Evolutionary conservation across 805 yeast genomes (phyloP).

Genomic region (Yamadazyma sp.): DNA sequence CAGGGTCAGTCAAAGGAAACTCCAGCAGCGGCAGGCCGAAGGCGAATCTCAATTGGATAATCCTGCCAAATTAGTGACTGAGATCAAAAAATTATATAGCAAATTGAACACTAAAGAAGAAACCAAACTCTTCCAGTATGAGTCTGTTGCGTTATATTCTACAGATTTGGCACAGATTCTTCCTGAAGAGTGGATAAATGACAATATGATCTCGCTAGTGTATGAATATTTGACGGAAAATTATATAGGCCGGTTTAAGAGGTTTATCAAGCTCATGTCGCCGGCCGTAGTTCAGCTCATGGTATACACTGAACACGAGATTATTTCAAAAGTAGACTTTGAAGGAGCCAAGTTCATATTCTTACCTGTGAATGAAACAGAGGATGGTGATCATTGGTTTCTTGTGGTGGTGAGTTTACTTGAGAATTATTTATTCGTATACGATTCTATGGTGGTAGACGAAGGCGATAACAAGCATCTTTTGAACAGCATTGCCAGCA

Average conservation of each 20-base stretch:
- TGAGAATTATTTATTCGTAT: slow-evolving; percentile 50
- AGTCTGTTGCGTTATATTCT: slow-evolving; percentile 56
- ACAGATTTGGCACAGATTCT: slow-evolving; percentile 57
- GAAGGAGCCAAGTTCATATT: slow-evolving; percentile 49
- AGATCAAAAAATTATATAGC: slow-evolving; percentile 21
- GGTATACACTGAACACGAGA: slow-evolving; percentile 42
- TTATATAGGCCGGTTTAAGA: slow-evolving; percentile 20
- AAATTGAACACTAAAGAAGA: slow-evolving; percentile 18
- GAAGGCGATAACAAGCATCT: slow-evolving; percentile 25
- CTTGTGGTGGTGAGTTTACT: slow-evolving; percentile 52
- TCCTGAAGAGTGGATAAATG: slow-evolving; percentile 74
- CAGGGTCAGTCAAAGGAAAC: slow-evolving; percentile 10
- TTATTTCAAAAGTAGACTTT: slow-evolving; percentile 25
- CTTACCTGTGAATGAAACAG: slow-evolving; percentile 64
- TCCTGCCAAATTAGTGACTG: slow-evolving; percentile 3
- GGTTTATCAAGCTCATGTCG: slow-evolving; percentile 32
- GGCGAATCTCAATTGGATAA: not conserved
- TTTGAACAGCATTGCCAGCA: slow-evolving; percentile 22
- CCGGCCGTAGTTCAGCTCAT: slow-evolving; percentile 69
- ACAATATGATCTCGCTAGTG: slow-evolving; percentile 62
- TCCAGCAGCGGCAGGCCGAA: not conserved
- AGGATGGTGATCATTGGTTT: slow-evolving; percentile 76
- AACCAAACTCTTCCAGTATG: slow-evolving; percentile 45
- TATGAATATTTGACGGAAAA: slow-evolving; percentile 47
- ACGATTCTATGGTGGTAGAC: slow-evolving; percentile 54